A percentile compares a stretch with the other conserved stretches of the same genome.
phyloP scores from a whole-genome alignment of 2,329 filamentous ascomycete genomes.

The Penicillium sp. region DNA sequence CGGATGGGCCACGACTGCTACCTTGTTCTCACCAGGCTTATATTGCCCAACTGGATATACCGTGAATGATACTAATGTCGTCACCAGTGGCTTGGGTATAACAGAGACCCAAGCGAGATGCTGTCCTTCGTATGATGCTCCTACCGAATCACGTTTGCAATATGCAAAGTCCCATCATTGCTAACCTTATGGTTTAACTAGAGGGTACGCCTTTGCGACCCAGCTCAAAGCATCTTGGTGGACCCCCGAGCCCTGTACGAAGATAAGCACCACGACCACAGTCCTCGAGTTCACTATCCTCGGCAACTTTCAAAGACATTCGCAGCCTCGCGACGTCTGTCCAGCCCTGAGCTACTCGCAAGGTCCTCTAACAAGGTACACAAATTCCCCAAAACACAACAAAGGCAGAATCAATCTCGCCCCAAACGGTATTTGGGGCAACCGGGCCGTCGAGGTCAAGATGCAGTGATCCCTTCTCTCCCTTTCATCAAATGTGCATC shows the following conservation, averaged over 20 bases:
- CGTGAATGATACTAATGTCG: not conserved
- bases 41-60: constrained; percentile 14
- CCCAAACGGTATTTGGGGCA: not conserved
- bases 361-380: not conserved
- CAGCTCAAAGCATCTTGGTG: constrained; percentile 5
- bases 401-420: not conserved
- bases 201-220: constrained; percentile 7
- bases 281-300: constrained; percentile 8
- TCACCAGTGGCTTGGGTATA: constrained; percentile 3
- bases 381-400: not conserved
- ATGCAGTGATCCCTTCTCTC: not conserved
- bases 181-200: not conserved
- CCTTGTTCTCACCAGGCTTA: constrained; percentile 15
- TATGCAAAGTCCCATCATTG: not conserved
- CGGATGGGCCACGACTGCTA: constrained; percentile 12
- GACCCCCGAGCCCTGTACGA: constrained; percentile 13
- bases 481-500: not conserved
- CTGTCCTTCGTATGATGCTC: constrained; percentile 15
- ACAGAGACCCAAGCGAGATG: constrained; percentile 16
- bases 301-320: not conserved
- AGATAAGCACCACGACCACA: constrained; percentile 2
- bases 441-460: not conserved
- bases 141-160: not conserved
- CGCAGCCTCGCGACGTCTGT: not conserved
- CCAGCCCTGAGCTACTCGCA: not conserved